Percentiles rank a stretch among this genome's conserved stretches.
Evolutionary conservation across 2,329 filamentous ascomycete genomes (phyloP).

Genomic region (Arachnomyces sp.): DNA sequence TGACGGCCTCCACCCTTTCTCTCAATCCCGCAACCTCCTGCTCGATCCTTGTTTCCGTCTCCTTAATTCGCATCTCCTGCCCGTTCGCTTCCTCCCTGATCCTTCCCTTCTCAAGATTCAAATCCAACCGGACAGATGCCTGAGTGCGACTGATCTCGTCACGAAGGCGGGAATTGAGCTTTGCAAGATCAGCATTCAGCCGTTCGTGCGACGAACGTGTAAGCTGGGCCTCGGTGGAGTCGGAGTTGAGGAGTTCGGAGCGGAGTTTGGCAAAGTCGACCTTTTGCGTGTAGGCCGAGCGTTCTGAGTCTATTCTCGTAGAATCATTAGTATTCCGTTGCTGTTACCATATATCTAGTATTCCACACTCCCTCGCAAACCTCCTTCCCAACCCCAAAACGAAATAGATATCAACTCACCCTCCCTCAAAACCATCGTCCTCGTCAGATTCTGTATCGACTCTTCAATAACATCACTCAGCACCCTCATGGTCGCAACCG

Average conservation of each 20-base stretch:
- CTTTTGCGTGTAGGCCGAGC: slow-evolving; percentile 66
- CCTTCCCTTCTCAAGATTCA: slow-evolving; percentile 93
- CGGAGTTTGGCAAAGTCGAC: slow-evolving; percentile 97
- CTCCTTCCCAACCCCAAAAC: no score
- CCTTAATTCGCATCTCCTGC: slow-evolving; percentile 96
- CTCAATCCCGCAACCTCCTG: slow-evolving; percentile 87
- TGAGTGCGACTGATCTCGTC: slow-evolving; percentile 95
- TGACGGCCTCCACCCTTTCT: slow-evolving; percentile 92
- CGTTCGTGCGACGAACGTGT: slow-evolving; percentile 87
- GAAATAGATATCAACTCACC: slow-evolving; percentile 56
- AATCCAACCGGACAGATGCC: slow-evolving; percentile 80
- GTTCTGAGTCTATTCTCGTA: slow-evolving; percentile 36
- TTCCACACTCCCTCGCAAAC: no score
- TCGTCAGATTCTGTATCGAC: slow-evolving; percentile 93
- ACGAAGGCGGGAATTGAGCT: slow-evolving; percentile 77
- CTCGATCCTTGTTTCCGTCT: slow-evolving; percentile 97
- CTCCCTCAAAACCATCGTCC: slow-evolving; percentile 96
- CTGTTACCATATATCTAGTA: no score
- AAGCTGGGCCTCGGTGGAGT: slow-evolving; percentile 82
- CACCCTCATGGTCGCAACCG: slow-evolving; percentile 97
- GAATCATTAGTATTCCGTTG: not conserved
- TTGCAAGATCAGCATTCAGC: slow-evolving; percentile 87
- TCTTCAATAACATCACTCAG: slow-evolving; percentile 96
- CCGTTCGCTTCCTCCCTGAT: slow-evolving; percentile 94
- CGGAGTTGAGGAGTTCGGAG: slow-evolving; percentile 83